Percentiles rank a stretch among this genome's conserved stretches.
These are phyloP conservation scores for Pyracantha coccinea DNA, from an alignment of 331 rosid genomes.

Conservation along the genomic window DNA sequence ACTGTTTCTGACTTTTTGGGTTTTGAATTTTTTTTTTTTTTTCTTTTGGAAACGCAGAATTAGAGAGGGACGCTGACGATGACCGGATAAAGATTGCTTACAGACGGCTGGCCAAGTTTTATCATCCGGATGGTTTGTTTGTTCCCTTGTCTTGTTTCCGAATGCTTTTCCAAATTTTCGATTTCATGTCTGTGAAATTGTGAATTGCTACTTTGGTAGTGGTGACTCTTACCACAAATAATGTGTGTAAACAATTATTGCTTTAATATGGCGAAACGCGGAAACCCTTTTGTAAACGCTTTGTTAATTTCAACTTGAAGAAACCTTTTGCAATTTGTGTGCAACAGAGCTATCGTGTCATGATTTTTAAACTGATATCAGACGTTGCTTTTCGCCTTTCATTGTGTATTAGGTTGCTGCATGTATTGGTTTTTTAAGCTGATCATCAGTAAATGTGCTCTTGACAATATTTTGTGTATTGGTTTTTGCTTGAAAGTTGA, in stretches of 20 bases:
- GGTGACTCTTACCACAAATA: neutral
- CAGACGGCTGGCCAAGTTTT: conserved; percentile 85
- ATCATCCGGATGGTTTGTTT: conserved; percentile 98
- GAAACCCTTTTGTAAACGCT: neutral
- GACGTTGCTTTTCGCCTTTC: neutral
- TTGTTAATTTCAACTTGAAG: neutral
- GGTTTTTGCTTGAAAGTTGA: neutral
- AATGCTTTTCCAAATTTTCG: neutral
- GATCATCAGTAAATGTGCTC: neutral
- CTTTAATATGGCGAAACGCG: neutral
- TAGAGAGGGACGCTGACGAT: conserved; percentile 76
- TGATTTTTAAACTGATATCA: neutral
- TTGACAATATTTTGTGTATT: neutral
- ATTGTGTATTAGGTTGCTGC: neutral
- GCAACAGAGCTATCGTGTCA: neutral
- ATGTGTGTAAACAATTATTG: neutral
- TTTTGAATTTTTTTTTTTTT: neutral
- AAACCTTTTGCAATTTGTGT: neutral
- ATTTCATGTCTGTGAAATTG: neutral
- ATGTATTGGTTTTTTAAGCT: neutral
- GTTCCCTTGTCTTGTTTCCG: conserved; percentile 18
- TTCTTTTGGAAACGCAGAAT: conserved; percentile 52
- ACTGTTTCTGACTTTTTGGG: neutral
- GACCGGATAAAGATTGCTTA: conserved; percentile 81
- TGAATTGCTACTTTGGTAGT: no score